Evolutionary conservation across 2,329 filamentous ascomycete species (phyloP).

Genomic region (Rhinocladiella similis): DNA sequence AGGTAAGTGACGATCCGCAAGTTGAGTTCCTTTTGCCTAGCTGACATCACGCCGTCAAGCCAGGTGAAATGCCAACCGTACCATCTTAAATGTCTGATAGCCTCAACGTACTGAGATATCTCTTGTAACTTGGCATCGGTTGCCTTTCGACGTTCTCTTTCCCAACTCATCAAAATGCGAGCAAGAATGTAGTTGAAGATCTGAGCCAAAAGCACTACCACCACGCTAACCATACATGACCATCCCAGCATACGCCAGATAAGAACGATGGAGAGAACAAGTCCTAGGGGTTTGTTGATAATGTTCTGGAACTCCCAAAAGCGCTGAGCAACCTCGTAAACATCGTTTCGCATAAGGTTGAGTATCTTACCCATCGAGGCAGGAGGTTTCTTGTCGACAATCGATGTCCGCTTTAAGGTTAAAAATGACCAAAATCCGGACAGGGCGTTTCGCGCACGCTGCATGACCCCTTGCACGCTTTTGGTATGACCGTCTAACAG

Average conservation of each 20-base stretch:
- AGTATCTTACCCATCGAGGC: conserved; percentile 89
- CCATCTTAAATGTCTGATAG: conserved; percentile 77
- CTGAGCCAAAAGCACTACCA: conserved; percentile 69
- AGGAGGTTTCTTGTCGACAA: conserved; percentile 44
- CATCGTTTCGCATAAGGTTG: conserved; percentile 78
- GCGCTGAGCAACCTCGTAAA: conserved; percentile 74
- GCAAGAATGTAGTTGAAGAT: conserved; percentile 68
- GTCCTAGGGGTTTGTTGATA: conserved; percentile 72
- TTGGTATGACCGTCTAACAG: conserved; percentile 24
- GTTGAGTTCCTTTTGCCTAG: conserved; percentile 66
- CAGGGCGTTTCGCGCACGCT: neutral
- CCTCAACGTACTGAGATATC: conserved; percentile 82
- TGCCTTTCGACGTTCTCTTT: conserved; percentile 68
- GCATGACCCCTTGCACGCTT: conserved; percentile 24
- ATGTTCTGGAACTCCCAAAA: conserved; percentile 87
- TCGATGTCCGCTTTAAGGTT: conserved; percentile 25
- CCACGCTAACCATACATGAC: conserved; percentile 72
- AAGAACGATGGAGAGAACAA: conserved; percentile 71
- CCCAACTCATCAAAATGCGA: conserved; percentile 64
- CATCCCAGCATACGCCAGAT: conserved; percentile 79
- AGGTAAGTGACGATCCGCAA: conserved; percentile 64
- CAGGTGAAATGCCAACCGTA: conserved; percentile 80
- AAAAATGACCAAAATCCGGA: conserved; percentile 6
- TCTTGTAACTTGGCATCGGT: conserved; percentile 78
- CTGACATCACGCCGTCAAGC: conserved; percentile 68